These are phyloP conservation scores for Leccinum pachyderme DNA, from an alignment of 1,284 basidiomycete species.

Conservation along the genomic window DNA sequence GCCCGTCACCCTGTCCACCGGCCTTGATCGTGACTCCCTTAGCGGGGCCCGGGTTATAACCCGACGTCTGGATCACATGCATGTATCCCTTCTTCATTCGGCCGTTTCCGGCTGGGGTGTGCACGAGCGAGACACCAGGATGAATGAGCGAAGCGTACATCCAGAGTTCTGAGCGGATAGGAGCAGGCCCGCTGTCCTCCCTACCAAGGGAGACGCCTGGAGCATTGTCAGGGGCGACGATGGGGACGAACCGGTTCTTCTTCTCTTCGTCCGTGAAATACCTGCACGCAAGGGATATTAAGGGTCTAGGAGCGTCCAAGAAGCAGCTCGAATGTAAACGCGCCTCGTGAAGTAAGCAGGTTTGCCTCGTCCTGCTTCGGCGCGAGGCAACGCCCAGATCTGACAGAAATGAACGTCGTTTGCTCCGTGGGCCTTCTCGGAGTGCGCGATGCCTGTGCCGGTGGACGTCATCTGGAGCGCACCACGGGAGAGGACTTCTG, in stretches of 20 bases:
- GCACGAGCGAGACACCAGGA: slow-evolving; percentile 49
- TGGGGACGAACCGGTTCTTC: slow-evolving; percentile 59
- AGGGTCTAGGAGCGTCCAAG: background rate
- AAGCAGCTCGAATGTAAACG: background rate
- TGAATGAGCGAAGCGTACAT: slow-evolving; percentile 69
- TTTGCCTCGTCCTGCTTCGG: slow-evolving; percentile 44
- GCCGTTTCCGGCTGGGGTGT: slow-evolving; percentile 43
- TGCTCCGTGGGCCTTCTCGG: slow-evolving; percentile 64
- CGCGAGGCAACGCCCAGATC: slow-evolving; percentile 79
- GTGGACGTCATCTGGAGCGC: slow-evolving; percentile 90
- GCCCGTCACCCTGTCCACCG: slow-evolving; percentile 40
- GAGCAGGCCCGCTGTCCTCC: slow-evolving; percentile 71
- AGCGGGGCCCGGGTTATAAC: slow-evolving; percentile 60
- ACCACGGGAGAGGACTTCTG: slow-evolving; percentile 83
- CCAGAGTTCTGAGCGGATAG: slow-evolving; percentile 61
- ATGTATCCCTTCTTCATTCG: slow-evolving; percentile 54
- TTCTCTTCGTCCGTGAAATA: slow-evolving; percentile 84
- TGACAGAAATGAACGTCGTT: slow-evolving; percentile 79
- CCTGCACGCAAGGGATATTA: slow-evolving; percentile 26
- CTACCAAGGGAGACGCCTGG: slow-evolving; percentile 57
- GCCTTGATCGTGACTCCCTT: slow-evolving; percentile 52
- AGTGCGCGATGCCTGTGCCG: slow-evolving; percentile 85
- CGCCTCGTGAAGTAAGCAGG: slow-evolving; percentile 82
- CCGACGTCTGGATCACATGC: slow-evolving; percentile 73
- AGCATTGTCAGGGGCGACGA: slow-evolving; percentile 69